Percentiles rank a stretch among this genome's conserved stretches.
These are phyloP conservation scores for Tillandsia fasciculata DNA, from an alignment of 176 grass and related monocot species.

Conservation along the genomic window DNA sequence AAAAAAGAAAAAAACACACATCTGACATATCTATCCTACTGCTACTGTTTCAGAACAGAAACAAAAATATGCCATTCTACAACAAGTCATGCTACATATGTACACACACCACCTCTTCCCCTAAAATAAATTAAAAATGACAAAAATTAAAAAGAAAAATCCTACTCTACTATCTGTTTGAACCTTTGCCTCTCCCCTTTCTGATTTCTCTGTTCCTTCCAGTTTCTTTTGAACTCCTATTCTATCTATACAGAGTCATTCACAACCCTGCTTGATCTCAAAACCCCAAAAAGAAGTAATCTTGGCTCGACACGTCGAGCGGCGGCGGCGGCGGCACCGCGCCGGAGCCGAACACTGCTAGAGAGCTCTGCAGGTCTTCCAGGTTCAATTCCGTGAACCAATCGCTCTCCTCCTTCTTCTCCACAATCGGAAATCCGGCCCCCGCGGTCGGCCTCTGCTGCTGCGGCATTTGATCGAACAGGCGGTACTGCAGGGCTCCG, in stretches of 20 bases:
- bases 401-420: constrained; percentile 11
- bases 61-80: background rate
- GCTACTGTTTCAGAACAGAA: too few species aligned
- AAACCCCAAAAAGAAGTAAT: background rate
- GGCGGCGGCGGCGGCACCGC: constrained; percentile 9
- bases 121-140: background rate
- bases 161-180: background rate
- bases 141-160: background rate
- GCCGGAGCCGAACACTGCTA: background rate
- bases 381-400: constrained; percentile 14
- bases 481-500: background rate
- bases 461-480: background rate
- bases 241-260: constrained; percentile 2
- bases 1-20: too few species aligned
- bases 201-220: background rate
- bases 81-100: background rate
- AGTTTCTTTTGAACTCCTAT: background rate
- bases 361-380: constrained; percentile 6
- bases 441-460: background rate
- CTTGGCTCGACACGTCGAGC: background rate
- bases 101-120: background rate
- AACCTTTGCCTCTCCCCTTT: background rate
- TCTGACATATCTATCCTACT: too few species aligned
- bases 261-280: background rate
- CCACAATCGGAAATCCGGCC: background rate